phyloP scores from a whole-genome alignment of 2,329 filamentous ascomycete species.

The Nemania sp. region DNA sequence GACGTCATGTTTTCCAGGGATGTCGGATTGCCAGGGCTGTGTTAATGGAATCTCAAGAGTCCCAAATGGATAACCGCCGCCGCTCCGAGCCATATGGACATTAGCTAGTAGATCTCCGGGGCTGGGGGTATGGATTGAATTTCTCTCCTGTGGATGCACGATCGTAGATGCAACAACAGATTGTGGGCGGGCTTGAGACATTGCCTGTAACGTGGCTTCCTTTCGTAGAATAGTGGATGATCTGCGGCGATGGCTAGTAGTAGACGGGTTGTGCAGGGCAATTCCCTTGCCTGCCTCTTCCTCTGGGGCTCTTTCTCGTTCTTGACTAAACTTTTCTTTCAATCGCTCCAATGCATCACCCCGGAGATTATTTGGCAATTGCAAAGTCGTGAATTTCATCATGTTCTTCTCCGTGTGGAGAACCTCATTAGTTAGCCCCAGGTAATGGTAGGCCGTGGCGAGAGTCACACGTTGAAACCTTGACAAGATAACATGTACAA shows the following conservation, averaged over 20 bases:
- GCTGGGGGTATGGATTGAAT: constrained; percentile 65
- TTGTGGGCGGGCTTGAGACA: constrained; percentile 60
- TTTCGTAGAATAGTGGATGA: constrained; percentile 82
- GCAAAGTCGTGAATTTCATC: constrained; percentile 90
- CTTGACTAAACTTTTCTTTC: constrained; percentile 91
- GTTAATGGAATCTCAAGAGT: constrained; percentile 47
- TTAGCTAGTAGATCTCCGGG: constrained; percentile 86
- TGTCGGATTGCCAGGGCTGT: constrained; percentile 48
- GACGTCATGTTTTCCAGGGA: constrained; percentile 53
- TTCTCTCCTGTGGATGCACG: constrained; percentile 56
- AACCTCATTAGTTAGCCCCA: constrained; percentile 92
- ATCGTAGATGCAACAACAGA: constrained; percentile 58
- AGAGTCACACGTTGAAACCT: constrained; percentile 94
- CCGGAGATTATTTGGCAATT: constrained; percentile 89
- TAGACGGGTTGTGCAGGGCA: constrained; percentile 85
- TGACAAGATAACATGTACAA: constrained; percentile 96
- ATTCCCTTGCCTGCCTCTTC: constrained; percentile 93
- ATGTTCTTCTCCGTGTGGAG: constrained; percentile 92
- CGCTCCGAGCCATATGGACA: constrained; percentile 75
- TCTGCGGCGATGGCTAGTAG: constrained; percentile 72
- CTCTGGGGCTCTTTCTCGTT: constrained; percentile 82
- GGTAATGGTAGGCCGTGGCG: constrained; percentile 92
- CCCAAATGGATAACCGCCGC: constrained; percentile 59
- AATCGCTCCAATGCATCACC: constrained; percentile 84
- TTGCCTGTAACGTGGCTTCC: constrained; percentile 80